Evolutionary conservation across 2,329 filamentous ascomycete species (phyloP).

Genomic region (Trichoderma guizhouense): DNA sequence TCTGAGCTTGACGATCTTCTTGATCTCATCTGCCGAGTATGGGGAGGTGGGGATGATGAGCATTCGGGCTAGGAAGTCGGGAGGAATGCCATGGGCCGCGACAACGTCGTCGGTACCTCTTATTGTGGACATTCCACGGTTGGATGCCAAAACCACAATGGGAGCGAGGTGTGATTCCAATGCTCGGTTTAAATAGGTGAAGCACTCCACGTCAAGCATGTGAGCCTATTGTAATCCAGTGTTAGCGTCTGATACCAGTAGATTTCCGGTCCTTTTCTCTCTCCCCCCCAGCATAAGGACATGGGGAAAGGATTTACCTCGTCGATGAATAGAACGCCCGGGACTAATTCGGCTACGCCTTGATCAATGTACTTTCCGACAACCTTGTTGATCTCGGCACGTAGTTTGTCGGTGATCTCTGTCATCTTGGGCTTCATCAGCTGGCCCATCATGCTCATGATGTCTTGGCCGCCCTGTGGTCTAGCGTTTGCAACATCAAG

Average conservation of each 20-base stretch:
- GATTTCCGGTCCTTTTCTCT: conserved; percentile 1
- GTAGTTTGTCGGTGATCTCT: conserved; percentile 96
- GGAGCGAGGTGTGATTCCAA: conserved; percentile 92
- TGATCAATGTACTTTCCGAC: conserved; percentile 99
- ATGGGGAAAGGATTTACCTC: conserved; percentile 60
- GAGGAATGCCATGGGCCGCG: conserved; percentile 88
- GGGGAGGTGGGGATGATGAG: conserved; percentile 94
- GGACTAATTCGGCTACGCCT: conserved; percentile 95
- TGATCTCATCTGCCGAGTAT: conserved; percentile 86
- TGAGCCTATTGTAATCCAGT: conserved; percentile 65
- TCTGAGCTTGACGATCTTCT: conserved; percentile 82
- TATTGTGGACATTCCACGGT: conserved; percentile 90
- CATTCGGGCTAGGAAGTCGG: conserved; percentile 88
- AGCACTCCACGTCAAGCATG: conserved; percentile 99
- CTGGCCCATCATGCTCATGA: conserved; percentile 99
- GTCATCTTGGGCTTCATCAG: conserved; percentile 99
- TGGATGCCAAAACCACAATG: conserved; percentile 95
- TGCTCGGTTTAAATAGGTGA: conserved; percentile 98
- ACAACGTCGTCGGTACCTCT: conserved; percentile 79
- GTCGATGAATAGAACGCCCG: conserved; percentile 96
- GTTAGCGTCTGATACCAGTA: conserved; percentile 10
- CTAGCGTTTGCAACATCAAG: conserved; percentile 92
- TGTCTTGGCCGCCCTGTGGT: conserved; percentile 95
- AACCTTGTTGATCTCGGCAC: conserved; percentile 97
- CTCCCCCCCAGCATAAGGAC: neutral